phyloP scores from a whole-genome alignment of 495 filamentous ascomycete species.

The Jackrogersella minutella region DNA sequence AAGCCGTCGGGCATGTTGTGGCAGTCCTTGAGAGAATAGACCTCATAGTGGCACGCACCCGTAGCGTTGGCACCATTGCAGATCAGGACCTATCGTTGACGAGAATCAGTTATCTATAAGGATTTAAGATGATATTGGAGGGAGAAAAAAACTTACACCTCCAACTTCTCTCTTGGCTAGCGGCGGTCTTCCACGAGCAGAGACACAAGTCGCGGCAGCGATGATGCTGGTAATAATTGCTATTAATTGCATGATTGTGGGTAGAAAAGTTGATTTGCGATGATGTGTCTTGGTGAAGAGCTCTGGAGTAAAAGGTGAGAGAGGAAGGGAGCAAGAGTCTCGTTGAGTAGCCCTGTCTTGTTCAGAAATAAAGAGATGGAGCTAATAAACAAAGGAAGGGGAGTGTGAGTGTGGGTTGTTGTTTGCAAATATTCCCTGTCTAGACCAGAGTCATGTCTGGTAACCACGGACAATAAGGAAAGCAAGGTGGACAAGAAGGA shows the following conservation, averaged over 20 bases:
- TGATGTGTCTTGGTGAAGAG: constrained; percentile 4
- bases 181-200: constrained; percentile 21
- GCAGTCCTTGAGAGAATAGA: constrained; percentile 50
- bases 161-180: constrained; percentile 42
- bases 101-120: constrained; percentile 7
- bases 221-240: constrained; percentile 30
- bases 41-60: constrained; percentile 47
- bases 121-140: neutral
- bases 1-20: constrained; percentile 47
- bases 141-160: constrained; percentile 42
- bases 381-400: constrained; percentile 11
- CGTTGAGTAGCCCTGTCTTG: neutral
- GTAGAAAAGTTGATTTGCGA: neutral
- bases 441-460: constrained; percentile 6
- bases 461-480: constrained; percentile 5
- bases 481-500: constrained; percentile 22
- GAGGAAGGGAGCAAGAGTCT: constrained; percentile 7
- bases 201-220: constrained; percentile 25
- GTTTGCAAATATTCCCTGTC: constrained; percentile 2
- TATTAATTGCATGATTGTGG: constrained; percentile 34
- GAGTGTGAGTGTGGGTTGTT: neutral
- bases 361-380: constrained; percentile 1
- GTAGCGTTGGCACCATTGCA: constrained; percentile 54
- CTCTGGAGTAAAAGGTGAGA: neutral
- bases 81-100: constrained; percentile 53